A percentile compares a stretch with the other conserved stretches of the same genome.
Evolutionary conservation across 495 filamentous ascomycete species (phyloP).

Genomic region (Penicillium paradoxum): DNA sequence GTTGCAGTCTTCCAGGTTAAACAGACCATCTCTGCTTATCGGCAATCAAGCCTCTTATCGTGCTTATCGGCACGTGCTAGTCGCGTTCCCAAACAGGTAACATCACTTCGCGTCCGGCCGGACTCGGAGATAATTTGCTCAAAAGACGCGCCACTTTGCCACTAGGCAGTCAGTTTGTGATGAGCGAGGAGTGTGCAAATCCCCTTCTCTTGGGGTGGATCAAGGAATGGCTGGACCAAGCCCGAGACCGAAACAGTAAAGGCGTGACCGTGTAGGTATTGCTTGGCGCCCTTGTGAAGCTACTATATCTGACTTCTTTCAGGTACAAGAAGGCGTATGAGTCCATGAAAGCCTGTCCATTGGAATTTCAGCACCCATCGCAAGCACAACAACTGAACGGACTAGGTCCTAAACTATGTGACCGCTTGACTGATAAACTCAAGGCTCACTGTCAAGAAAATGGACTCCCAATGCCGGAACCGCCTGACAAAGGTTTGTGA

Average conservation of each 20-base stretch:
- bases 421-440: conserved; percentile 64
- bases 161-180: conserved; percentile 9
- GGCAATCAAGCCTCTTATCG: neutral
- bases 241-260: conserved; percentile 65
- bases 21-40: neutral
- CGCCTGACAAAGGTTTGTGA: conserved; percentile 38
- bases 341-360: conserved; percentile 73
- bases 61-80: conserved; percentile 16
- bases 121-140: neutral
- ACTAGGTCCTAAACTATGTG: conserved; percentile 65
- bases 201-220: conserved; percentile 72
- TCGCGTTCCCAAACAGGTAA: conserved; percentile 23
- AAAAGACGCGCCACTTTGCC: conserved; percentile 2
- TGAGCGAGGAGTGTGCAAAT: conserved; percentile 58
- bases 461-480: conserved; percentile 64
- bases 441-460: conserved; percentile 62
- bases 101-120: conserved; percentile 15
- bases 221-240: conserved; percentile 74
- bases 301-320: conserved; percentile 10
- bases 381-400: conserved; percentile 68
- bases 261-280: conserved; percentile 52
- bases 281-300: neutral
- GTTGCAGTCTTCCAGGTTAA: no score
- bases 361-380: conserved; percentile 69
- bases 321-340: conserved; percentile 78